These are phyloP conservation scores for Dipodascopsis tothii DNA, from an alignment of 805 yeast genomes.

Conservation along the genomic window DNA sequence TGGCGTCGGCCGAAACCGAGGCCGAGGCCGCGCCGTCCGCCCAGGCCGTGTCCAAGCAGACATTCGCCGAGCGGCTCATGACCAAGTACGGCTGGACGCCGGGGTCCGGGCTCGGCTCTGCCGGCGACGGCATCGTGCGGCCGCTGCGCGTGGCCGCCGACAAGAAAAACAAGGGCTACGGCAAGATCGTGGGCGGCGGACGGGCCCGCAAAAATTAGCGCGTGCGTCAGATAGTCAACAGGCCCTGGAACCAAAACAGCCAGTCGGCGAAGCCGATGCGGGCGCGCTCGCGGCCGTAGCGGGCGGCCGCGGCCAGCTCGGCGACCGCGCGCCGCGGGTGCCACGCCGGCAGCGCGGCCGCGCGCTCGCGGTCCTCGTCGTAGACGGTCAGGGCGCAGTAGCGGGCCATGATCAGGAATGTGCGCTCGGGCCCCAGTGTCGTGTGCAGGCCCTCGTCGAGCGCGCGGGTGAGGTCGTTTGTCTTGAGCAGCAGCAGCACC, in stretches of 20 bases:
- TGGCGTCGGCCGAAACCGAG: background rate
- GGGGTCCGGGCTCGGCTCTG: slow-evolving; percentile 21
- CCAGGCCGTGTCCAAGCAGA: background rate
- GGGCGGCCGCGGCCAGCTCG: background rate
- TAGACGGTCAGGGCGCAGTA: slow-evolving; percentile 81
- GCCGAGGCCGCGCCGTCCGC: background rate
- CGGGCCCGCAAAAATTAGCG: background rate
- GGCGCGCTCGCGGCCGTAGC: background rate
- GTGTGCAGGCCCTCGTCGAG: slow-evolving; percentile 75
- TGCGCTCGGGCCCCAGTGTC: slow-evolving; percentile 80
- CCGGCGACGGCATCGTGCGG: slow-evolving; percentile 14
- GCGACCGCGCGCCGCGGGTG: background rate
- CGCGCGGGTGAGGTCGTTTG: slow-evolving; percentile 86
- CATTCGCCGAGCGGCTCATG: slow-evolving; percentile 19
- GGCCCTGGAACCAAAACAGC: background rate
- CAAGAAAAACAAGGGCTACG: slow-evolving; percentile 19
- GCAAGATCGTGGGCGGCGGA: slow-evolving; percentile 27
- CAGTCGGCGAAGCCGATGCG: background rate
- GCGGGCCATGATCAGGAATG: slow-evolving; percentile 79
- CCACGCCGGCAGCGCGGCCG: background rate
- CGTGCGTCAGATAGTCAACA: background rate
- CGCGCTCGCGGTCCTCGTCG: slow-evolving; percentile 38
- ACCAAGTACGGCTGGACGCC: slow-evolving; percentile 24
- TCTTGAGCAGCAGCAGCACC: slow-evolving; percentile 78
- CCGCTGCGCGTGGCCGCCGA: slow-evolving; percentile 20